These are phyloP conservation scores for Quercus rubra DNA, from an alignment of 306 rosid species.

Conservation along the genomic window DNA sequence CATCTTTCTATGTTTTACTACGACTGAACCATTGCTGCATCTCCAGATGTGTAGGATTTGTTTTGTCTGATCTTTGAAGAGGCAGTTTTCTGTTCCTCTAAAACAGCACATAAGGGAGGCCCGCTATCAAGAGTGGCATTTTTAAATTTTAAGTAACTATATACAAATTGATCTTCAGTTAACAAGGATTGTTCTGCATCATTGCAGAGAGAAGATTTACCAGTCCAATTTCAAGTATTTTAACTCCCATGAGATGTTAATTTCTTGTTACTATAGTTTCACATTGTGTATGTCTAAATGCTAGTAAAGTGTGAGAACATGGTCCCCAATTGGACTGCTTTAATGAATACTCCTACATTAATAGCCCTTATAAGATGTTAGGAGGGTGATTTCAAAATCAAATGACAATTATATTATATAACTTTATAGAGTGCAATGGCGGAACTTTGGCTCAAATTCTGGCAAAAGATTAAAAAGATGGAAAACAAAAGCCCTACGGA, in stretches of 20 bases:
- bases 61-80: too few species aligned
- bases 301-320: neutral
- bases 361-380: neutral
- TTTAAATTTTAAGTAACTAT: neutral
- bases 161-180: neutral
- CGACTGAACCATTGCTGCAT: too few species aligned
- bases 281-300: neutral
- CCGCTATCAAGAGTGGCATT: neutral
- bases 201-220: neutral
- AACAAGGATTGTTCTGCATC: neutral
- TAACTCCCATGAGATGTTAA: neutral
- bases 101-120: too few species aligned
- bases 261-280: neutral
- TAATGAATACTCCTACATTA: neutral
- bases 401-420: neutral
- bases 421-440: conserved; percentile 11
- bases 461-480: neutral
- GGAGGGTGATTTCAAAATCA: conserved; percentile 10
- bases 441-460: conserved; percentile 19
- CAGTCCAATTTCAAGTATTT: neutral
- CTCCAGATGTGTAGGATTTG: too few species aligned
- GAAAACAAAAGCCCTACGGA: neutral
- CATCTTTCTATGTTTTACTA: neutral
- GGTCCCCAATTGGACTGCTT: neutral
- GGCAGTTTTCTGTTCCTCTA: too few species aligned